These are phyloP conservation scores for Talaromyces thailandensis DNA, from an alignment of 495 filamentous ascomycete genomes.

Conservation along the genomic window DNA sequence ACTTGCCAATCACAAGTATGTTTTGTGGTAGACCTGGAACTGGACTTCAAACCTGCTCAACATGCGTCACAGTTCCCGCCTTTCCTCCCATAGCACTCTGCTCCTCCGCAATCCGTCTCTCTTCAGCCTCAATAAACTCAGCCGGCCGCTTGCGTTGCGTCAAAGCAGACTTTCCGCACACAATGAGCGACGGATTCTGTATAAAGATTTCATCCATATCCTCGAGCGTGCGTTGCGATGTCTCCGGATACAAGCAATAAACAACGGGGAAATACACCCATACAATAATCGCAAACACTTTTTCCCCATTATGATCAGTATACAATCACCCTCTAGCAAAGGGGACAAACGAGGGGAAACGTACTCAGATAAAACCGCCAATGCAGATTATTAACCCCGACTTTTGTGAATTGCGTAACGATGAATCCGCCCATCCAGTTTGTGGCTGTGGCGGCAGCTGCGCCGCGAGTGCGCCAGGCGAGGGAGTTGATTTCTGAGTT, in stretches of 20 bases:
- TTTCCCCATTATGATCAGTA: neutral
- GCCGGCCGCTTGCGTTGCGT: constrained; percentile 17
- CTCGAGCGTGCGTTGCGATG: constrained; percentile 40
- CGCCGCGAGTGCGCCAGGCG: constrained; percentile 25
- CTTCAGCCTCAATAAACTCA: constrained; percentile 17
- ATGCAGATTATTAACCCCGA: constrained; percentile 22
- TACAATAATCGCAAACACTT: constrained; percentile 22
- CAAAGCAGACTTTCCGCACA: constrained; percentile 14
- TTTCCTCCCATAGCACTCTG: neutral
- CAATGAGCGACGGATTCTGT: constrained; percentile 18
- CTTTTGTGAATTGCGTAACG: constrained; percentile 25
- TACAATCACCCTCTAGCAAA: neutral
- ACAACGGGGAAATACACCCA: constrained; percentile 23
- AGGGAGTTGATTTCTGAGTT: constrained; percentile 32
- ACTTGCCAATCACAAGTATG: neutral
- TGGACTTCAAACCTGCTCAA: neutral
- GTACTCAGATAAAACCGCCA: constrained; percentile 26
- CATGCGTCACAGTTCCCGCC: neutral
- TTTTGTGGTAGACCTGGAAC: too few relatives aligned
- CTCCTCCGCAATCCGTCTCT: constrained; percentile 8
- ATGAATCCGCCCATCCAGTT: constrained; percentile 28
- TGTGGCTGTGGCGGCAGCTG: constrained; percentile 25
- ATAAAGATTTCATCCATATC: constrained; percentile 45
- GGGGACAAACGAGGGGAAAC: constrained; percentile 4
- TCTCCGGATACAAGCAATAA: constrained; percentile 42